phyloP scores from a whole-genome alignment of 371 early-diverging fungal genomes.

The Vairimorpha ceranae region DNA sequence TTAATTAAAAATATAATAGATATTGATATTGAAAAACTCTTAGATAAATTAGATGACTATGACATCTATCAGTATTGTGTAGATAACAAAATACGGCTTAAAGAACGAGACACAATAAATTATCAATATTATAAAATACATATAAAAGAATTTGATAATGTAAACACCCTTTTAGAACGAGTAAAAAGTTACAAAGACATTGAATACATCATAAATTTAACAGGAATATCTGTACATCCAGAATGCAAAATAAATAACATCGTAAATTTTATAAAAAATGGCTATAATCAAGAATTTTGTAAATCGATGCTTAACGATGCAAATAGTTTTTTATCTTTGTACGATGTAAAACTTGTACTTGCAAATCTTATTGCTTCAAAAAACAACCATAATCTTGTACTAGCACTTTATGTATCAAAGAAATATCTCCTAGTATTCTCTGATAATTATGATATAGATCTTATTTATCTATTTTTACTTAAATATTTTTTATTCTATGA shows the following conservation, averaged over 20 bases:
- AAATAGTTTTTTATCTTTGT: background rate
- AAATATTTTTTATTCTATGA: conserved; percentile 47
- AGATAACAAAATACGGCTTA: conserved; percentile 30
- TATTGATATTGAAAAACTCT: conserved; percentile 17
- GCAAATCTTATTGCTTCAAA: conserved; percentile 33
- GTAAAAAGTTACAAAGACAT: conserved; percentile 23
- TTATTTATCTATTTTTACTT: conserved; percentile 42
- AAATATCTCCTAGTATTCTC: background rate
- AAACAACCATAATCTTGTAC: conserved; percentile 19
- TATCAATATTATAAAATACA: conserved; percentile 36
- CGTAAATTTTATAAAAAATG: conserved; percentile 4
- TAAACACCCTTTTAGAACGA: background rate
- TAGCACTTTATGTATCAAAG: conserved; percentile 42
- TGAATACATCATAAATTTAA: conserved; percentile 1
- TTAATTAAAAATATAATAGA: background rate
- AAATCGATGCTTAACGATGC: background rate
- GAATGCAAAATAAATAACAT: background rate
- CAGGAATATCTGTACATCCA: background rate
- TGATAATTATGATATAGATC: conserved; percentile 36
- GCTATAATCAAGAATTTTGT: background rate
- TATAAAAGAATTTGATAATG: background rate
- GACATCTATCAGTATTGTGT: conserved; percentile 54
- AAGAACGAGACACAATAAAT: conserved; percentile 15
- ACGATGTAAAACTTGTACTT: background rate
- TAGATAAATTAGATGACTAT: conserved; percentile 58